phyloP scores from a whole-genome alignment of 768 basidiomycete genomes.

The Xerocomellus intermedius region DNA sequence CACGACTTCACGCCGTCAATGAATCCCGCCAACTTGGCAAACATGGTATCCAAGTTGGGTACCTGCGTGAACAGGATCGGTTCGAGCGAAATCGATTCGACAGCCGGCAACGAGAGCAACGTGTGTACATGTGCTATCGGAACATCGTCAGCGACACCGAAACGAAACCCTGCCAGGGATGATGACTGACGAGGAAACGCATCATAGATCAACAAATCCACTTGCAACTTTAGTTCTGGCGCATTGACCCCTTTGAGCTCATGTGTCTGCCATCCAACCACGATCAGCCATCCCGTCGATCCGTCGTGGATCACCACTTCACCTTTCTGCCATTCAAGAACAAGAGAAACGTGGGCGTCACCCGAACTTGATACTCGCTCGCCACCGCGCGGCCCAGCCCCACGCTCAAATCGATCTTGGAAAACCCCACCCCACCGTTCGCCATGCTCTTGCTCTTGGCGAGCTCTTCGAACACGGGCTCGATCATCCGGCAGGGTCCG shows the following conservation, averaged over 20 bases:
- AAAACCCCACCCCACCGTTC: constrained; percentile 61
- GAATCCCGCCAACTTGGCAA: constrained; percentile 59
- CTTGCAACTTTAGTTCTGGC: constrained; percentile 66
- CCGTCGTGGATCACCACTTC: constrained; percentile 6
- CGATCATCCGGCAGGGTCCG: constrained; percentile 79
- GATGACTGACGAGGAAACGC: constrained; percentile 73
- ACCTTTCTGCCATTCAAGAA: constrained; percentile 79
- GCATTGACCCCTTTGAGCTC: constrained; percentile 74
- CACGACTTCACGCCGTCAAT: constrained; percentile 49
- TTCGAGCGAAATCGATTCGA: constrained; percentile 62
- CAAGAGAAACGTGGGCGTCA: constrained; percentile 88
- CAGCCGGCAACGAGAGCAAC: constrained; percentile 53
- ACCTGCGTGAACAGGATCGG: constrained; percentile 77
- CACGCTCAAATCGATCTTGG: constrained; percentile 78
- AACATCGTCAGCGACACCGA: not conserved
- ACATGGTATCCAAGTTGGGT: constrained; percentile 64
- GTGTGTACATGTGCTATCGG: constrained; percentile 72
- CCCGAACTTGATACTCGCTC: constrained; percentile 60
- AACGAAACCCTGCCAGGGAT: not conserved
- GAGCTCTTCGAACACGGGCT: constrained; percentile 78
- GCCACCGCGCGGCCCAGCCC: constrained; percentile 64
- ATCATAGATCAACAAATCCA: constrained; percentile 70
- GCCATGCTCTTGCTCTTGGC: constrained; percentile 58
- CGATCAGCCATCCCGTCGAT: not conserved
- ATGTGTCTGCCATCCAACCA: constrained; percentile 42